These are phyloP conservation scores for Petrea volubilis DNA, from an alignment of 257 asterid species.

Conservation along the genomic window DNA sequence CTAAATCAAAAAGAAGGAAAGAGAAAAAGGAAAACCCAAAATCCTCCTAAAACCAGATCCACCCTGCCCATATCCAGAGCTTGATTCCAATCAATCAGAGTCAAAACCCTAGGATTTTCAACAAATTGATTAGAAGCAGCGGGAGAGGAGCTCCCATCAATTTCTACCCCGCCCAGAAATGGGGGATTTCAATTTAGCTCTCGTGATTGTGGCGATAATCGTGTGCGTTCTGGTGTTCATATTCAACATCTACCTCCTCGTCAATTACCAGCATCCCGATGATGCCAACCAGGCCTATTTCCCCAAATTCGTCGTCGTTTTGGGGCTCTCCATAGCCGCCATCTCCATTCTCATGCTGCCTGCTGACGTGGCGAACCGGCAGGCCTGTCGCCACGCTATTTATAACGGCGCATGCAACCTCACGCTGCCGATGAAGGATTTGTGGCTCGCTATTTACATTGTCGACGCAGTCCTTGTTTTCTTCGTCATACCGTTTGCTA, in stretches of 20 bases:
- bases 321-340: constrained; percentile 88
- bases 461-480: constrained; percentile 76
- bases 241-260: constrained; percentile 73
- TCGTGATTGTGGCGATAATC: constrained; percentile 73
- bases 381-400: constrained; percentile 84
- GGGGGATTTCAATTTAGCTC: constrained; percentile 92
- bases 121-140: constrained; percentile 32
- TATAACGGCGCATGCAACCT: constrained; percentile 89
- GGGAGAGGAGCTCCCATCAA: constrained; percentile 35
- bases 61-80: constrained; percentile 13
- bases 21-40: neutral
- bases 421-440: constrained; percentile 87
- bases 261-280: constrained; percentile 89
- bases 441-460: constrained; percentile 84
- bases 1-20: neutral
- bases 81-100: neutral
- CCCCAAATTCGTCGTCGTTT: constrained; percentile 85
- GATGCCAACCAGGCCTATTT: constrained; percentile 87
- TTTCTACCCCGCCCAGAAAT: constrained; percentile 42
- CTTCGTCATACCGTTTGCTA: constrained; percentile 78
- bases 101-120: constrained; percentile 14
- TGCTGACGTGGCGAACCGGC: constrained; percentile 89
- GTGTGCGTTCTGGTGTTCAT: constrained; percentile 73
- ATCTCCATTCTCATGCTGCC: constrained; percentile 92
- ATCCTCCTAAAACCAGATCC: constrained; percentile 20